These are phyloP conservation scores for Coccomyxa sp. DNA, from an alignment of 139 green algal species.

Conservation along the genomic window DNA sequence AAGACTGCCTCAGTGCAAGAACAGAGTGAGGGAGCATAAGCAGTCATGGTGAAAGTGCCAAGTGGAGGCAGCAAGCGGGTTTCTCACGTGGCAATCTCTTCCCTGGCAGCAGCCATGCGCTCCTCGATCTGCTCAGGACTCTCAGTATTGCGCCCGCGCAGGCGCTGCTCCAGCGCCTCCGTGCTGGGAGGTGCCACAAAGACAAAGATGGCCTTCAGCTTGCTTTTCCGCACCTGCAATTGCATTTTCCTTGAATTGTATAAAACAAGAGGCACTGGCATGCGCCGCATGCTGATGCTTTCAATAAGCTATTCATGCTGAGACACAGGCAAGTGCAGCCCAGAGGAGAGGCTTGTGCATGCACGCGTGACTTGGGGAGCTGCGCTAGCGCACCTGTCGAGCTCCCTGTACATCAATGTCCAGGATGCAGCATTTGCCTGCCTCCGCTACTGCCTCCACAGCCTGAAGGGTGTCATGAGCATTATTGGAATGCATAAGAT, in stretches of 20 bases:
- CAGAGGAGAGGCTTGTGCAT: background rate
- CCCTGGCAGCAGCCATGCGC: slow-evolving; percentile 52
- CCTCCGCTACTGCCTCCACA: slow-evolving; percentile 54
- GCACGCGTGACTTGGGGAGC: background rate
- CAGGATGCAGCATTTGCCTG: slow-evolving; percentile 65
- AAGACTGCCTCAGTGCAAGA: too few relatives aligned
- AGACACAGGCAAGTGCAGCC: background rate
- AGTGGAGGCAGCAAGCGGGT: background rate
- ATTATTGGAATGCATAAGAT: too few relatives aligned
- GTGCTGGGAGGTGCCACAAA: slow-evolving; percentile 77
- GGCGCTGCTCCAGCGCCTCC: slow-evolving; percentile 65
- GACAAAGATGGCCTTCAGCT: slow-evolving; percentile 67
- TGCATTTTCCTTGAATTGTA: too few relatives aligned
- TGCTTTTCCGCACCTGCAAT: slow-evolving; percentile 25
- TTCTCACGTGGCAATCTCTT: slow-evolving; percentile 56
- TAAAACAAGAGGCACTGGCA: too few relatives aligned
- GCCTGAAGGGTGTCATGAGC: too few relatives aligned
- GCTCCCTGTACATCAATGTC: slow-evolving; percentile 79
- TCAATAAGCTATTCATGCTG: too few relatives aligned
- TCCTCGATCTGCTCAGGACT: slow-evolving; percentile 66
- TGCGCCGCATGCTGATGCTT: too few relatives aligned
- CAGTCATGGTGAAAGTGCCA: background rate
- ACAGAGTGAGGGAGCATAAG: background rate
- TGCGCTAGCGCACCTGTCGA: slow-evolving; percentile 26
- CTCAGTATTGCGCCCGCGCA: slow-evolving; percentile 76